Evolutionary conservation across 306 rosid species (phyloP).

Genomic region (Urtica urens): DNA sequence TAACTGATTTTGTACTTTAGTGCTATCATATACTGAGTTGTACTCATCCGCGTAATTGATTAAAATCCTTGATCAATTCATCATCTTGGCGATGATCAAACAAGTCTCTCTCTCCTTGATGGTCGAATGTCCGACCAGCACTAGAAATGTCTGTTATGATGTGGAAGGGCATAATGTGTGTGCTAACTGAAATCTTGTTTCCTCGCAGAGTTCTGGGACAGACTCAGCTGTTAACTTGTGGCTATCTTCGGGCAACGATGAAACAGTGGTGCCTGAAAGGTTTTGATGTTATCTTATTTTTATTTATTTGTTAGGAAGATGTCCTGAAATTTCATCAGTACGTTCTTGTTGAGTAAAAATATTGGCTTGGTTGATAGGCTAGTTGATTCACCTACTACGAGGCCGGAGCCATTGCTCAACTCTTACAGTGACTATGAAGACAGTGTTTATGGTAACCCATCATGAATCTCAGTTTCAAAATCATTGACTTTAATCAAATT

Average conservation of each 20-base stretch:
- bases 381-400: slow-evolving; percentile 38
- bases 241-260: slow-evolving; percentile 45
- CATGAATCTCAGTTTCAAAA: not conserved
- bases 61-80: no score
- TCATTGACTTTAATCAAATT: not conserved
- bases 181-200: not conserved
- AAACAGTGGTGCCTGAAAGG: slow-evolving; percentile 51
- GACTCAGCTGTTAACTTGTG: slow-evolving; percentile 90
- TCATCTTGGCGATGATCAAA: no score
- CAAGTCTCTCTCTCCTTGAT: no score
- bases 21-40: no score
- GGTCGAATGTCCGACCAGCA: no score
- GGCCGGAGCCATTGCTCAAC: slow-evolving; percentile 57
- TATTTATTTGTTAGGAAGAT: slow-evolving; percentile 14
- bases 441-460: slow-evolving; percentile 70
- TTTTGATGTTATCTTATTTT: no score
- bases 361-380: slow-evolving; percentile 35
- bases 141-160: no score
- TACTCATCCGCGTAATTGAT: no score
- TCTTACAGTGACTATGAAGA: slow-evolving; percentile 93
- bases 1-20: no score
- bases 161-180: no score
- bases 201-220: slow-evolving; percentile 81
- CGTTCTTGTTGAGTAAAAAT: slow-evolving; percentile 3
- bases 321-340: not conserved